Conservation (phyloP, 2,329 filamentous ascomycete species). For the Alternaria conjuncta region DNA sequence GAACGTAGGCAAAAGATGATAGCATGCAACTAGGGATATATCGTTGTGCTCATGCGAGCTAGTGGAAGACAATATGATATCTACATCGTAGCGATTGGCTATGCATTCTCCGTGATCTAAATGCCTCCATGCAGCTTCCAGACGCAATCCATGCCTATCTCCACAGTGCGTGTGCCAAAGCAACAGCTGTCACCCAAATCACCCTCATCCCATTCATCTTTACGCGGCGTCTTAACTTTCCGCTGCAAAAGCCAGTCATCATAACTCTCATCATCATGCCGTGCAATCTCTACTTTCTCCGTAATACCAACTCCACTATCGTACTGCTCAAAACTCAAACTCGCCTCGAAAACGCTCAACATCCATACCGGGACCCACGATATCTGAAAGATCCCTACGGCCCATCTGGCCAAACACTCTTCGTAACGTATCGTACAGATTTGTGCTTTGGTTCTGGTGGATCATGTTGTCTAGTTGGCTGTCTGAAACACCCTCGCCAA, state of each 20-base stretch:
- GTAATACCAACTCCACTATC: neutral
- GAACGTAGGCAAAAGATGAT: neutral
- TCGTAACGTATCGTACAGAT: constrained; percentile 91
- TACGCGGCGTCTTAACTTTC: constrained; percentile 15
- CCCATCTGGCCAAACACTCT: constrained; percentile 98
- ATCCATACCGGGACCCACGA: constrained; percentile 88
- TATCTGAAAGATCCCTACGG: constrained; percentile 82
- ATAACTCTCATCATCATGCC: neutral
- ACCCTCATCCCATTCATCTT: constrained; percentile 17
- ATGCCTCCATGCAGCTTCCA: constrained; percentile 41
- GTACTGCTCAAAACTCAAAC: constrained; percentile 80
- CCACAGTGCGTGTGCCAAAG: constrained; percentile 36
- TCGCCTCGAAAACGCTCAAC: constrained; percentile 86
- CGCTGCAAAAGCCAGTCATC: constrained; percentile 27
- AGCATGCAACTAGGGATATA: neutral
- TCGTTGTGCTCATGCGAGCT: neutral
- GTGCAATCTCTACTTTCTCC: neutral
- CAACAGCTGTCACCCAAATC: constrained; percentile 40
- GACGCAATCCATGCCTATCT: constrained; percentile 27
- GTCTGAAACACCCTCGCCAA: constrained; percentile 67
- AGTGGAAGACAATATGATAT: neutral
- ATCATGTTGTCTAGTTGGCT: constrained; percentile 85
- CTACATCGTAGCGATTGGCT: neutral
- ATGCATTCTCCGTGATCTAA: constrained; percentile 8
- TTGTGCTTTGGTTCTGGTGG: constrained; percentile 94